These are phyloP conservation scores for Rhytidiadelphus loreus DNA, from an alignment of 225 moss, liverwort and hornwort species.

Conservation along the genomic window DNA sequence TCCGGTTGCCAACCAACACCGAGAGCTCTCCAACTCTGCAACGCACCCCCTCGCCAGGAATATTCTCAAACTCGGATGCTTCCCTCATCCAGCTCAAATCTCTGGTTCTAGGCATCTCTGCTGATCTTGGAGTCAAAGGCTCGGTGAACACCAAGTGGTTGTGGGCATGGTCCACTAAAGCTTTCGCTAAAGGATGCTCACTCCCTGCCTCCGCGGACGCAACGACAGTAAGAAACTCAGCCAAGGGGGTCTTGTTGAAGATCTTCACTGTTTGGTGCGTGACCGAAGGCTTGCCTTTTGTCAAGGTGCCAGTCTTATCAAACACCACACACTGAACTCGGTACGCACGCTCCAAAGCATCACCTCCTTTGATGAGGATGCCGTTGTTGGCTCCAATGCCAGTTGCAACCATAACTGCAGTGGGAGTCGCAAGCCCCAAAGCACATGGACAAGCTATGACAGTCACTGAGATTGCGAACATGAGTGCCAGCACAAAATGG, in stretches of 20 bases:
- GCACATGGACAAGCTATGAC: constrained; percentile 63
- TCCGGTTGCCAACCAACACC: constrained; percentile 72
- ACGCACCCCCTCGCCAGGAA: constrained; percentile 65
- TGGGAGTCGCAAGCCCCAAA: constrained; percentile 51
- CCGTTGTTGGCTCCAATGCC: constrained; percentile 47
- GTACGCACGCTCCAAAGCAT: constrained; percentile 42
- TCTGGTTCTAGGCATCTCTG: constrained; percentile 25
- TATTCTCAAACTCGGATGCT: constrained; percentile 38
- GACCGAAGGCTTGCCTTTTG: constrained; percentile 42
- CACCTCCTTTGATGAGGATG: constrained; percentile 52
- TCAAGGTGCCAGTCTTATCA: constrained; percentile 58
- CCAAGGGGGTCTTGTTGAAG: constrained; percentile 31
- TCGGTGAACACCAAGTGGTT: constrained; percentile 56
- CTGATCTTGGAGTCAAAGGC: constrained; percentile 25
- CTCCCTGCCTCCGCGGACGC: constrained; percentile 84
- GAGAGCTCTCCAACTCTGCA: constrained; percentile 36
- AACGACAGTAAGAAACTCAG: constrained; percentile 63
- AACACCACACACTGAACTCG: constrained; percentile 53
- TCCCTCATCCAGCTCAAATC: constrained; percentile 75
- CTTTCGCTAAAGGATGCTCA: constrained; percentile 83
- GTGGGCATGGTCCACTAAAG: constrained; percentile 71
- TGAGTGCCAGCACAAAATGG: constrained; percentile 77
- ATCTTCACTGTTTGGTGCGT: constrained; percentile 28
- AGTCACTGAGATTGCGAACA: constrained; percentile 74
- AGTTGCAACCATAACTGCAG: constrained; percentile 58